Conservation (phyloP, 345 rosid species). For the Sonneratia caseolaris region DNA sequence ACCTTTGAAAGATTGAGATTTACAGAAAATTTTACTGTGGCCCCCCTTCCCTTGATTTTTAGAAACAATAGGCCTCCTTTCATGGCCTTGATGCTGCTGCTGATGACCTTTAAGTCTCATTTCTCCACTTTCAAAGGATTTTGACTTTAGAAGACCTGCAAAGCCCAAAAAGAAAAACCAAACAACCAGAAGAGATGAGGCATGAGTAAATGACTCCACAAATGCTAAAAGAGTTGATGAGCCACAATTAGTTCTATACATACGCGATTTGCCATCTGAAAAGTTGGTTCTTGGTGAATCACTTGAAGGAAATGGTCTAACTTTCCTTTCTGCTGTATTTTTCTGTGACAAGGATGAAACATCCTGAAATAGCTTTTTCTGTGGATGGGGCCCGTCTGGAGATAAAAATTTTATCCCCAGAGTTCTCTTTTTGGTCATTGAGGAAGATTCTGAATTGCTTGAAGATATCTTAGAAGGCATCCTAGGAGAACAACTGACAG, state of each 20-base stretch:
- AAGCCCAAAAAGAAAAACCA: neutral
- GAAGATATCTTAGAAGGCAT: neutral
- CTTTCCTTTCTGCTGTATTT: neutral
- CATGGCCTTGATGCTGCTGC: neutral
- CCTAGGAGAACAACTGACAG: constrained; percentile 5
- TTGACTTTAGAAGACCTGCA: constrained; percentile 40
- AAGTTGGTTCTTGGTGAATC: neutral
- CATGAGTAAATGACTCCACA: neutral
- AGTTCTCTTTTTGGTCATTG: constrained; percentile 6
- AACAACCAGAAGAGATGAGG: neutral
- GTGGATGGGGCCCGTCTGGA: neutral
- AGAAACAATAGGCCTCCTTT: neutral
- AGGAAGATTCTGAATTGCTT: neutral
- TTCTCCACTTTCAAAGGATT: constrained; percentile 19
- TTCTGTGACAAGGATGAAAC: neutral
- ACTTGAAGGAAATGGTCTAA: neutral
- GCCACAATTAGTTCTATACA: neutral
- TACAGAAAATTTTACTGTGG: constrained; percentile 16
- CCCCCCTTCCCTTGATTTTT: constrained; percentile 3
- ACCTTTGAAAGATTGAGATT: constrained; percentile 31
- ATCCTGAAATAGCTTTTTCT: constrained; percentile 5
- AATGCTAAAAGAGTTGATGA: neutral
- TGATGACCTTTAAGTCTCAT: constrained; percentile 4
- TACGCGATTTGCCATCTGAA: constrained; percentile 7
- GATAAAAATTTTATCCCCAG: constrained; percentile 4